phyloP scores from a whole-genome alignment of 1,284 basidiomycete genomes.

The Puccinia sorghi region DNA sequence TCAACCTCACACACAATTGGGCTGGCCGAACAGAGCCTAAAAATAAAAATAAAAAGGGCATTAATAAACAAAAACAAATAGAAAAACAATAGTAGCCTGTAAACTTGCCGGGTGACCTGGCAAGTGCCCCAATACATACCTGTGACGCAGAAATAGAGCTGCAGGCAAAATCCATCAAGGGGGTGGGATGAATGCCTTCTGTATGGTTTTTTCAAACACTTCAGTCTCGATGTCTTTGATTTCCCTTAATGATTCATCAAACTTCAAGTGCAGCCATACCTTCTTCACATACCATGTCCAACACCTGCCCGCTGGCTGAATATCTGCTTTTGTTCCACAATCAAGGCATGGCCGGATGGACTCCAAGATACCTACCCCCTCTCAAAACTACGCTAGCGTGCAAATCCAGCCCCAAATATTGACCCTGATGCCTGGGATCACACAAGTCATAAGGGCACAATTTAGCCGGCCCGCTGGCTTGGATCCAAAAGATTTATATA shows the following conservation, averaged over 20 bases:
- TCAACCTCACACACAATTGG: too few species aligned
- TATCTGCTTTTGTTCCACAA: conserved; percentile 9
- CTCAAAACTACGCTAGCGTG: conserved; percentile 15
- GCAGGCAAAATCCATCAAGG: conserved; percentile 46
- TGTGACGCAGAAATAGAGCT: too few species aligned
- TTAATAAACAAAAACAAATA: too few species aligned
- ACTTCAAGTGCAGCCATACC: conserved; percentile 14
- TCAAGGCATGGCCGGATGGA: conserved; percentile 23
- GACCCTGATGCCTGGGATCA: conserved; percentile 24
- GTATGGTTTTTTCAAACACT: conserved; percentile 44
- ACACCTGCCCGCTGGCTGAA: conserved; percentile 34
- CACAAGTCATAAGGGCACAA: background rate
- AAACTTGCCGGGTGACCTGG: too few species aligned
- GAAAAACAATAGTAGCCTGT: too few species aligned
- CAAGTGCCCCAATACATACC: too few species aligned
- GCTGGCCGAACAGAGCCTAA: too few species aligned
- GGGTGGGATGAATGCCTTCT: conserved; percentile 46
- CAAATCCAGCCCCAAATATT: conserved; percentile 9
- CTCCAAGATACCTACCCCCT: background rate
- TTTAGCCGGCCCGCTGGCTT: conserved; percentile 51
- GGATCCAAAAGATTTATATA: conserved; percentile 25
- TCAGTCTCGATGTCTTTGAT: conserved; percentile 33
- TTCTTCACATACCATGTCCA: conserved; percentile 24
- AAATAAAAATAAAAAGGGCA: too few species aligned
- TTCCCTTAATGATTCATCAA: conserved; percentile 30